These are phyloP conservation scores for Solanum ossicruentum DNA, from an alignment of 257 asterid species.

Conservation along the genomic window DNA sequence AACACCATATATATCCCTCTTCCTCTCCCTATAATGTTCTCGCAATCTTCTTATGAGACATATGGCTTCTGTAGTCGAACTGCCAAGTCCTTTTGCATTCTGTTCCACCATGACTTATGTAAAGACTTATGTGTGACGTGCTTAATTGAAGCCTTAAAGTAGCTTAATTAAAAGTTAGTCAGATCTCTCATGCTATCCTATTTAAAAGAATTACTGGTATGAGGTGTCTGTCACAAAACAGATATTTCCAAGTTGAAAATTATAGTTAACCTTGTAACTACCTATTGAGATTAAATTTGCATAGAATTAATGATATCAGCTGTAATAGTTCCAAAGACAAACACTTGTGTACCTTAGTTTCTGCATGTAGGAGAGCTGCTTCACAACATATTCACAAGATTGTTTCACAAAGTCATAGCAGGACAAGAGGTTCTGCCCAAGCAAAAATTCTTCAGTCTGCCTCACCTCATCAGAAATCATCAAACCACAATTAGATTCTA, in stretches of 20 bases:
- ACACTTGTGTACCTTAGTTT: conserved; percentile 56
- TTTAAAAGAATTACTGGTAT: neutral
- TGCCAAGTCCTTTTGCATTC: neutral
- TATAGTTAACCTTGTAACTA: neutral
- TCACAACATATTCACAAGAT: conserved; percentile 45
- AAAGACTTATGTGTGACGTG: neutral
- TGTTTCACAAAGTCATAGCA: conserved; percentile 70
- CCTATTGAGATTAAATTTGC: neutral
- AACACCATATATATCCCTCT: neutral
- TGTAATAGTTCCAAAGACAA: neutral
- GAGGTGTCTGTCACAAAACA: neutral
- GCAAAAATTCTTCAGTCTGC: conserved; percentile 87
- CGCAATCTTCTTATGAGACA: neutral
- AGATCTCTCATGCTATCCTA: neutral
- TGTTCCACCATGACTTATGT: neutral
- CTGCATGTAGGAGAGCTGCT: conserved; percentile 76
- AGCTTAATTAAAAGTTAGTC: neutral
- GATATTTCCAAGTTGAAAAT: neutral
- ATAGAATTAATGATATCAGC: neutral
- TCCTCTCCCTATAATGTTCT: neutral
- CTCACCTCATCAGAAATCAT: conserved; percentile 12
- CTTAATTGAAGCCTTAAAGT: neutral
- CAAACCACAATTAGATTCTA: neutral
- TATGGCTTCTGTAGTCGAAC: neutral
- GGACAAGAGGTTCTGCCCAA: conserved; percentile 58